Base-by-base conservation (phyloP, 176 grass and related monocot genomes). In the Pontederia crassipes region DNA sequence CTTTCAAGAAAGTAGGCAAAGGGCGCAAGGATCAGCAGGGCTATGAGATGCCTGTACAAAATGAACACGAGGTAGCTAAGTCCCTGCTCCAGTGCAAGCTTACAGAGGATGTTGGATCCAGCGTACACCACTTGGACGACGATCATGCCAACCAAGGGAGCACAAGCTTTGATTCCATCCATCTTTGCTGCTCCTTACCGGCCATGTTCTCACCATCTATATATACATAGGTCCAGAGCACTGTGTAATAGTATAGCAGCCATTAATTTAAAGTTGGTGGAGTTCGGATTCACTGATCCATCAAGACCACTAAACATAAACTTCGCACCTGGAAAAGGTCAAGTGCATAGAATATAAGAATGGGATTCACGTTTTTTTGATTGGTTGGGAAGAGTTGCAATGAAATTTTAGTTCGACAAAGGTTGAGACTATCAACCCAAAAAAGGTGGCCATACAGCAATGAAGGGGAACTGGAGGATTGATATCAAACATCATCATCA, bases 71-170 rank as follows among this genome's bases (percentile, higher is more conserved):
- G 29, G 28, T 46, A 54, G 51, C 59, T 73, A 10, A 73, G 17
- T 17, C 71, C 71, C 16, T 64, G 71, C 51, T 73, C 71, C 12
- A 73, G 55, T 10, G 71, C 71, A 63, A 73, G 58, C 60, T 73
- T 73, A 59, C 57, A 46, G n/a, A 73, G 51, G 50, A 73, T 73
- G 51, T 55, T 73, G 17, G 71, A 73, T 45, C 71, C 71, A 55
- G 58, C 71, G 45, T 64, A 73, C 6, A 29, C 71, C 6, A 73
- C 54, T 12, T 73, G 71, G 17, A 46, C 32, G 29, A 64, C 49
- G 12, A 73, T 28, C 50, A 73, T 73, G 49, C 17, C 50, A 15
- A 47, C 14, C 50, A 64, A 73, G 49, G 71, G 71, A 48, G 59
- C 71, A 55, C 50, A 64, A 14, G 59, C 35, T 46, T 47, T 64